These are phyloP conservation scores for Bretziella fagacearum DNA, from an alignment of 2,329 filamentous ascomycete genomes.

Conservation along the genomic window DNA sequence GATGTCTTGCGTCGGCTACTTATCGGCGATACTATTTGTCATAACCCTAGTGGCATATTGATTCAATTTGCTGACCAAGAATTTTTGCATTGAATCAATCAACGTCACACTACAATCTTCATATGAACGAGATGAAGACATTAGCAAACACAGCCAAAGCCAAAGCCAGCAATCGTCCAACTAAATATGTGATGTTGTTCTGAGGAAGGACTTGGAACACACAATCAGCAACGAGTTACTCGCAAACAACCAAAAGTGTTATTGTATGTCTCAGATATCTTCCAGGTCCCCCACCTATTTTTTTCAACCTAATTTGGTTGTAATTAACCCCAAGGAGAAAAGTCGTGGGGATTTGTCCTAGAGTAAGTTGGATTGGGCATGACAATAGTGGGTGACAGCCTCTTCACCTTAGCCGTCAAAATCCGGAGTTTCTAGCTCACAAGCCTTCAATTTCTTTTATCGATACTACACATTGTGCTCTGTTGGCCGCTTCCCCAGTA, in stretches of 20 bases:
- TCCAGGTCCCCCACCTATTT: no score
- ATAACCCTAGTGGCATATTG: neutral
- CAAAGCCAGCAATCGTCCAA: no score
- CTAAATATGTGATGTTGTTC: no score
- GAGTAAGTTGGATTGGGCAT: neutral
- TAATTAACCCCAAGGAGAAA: conserved; percentile 12
- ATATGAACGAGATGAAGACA: neutral
- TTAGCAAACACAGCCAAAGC: no score
- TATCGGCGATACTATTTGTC: neutral
- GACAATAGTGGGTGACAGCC: conserved; percentile 6
- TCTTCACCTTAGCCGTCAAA: conserved; percentile 4
- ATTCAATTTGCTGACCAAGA: neutral
- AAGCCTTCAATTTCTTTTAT: neutral
- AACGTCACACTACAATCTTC: neutral
- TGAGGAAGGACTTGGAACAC: no score
- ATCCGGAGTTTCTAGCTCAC: neutral
- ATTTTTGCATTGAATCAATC: neutral
- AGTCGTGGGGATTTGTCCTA: neutral
- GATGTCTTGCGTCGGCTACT: conserved; percentile 2
- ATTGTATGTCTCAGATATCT: no score
- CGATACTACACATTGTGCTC: no score
- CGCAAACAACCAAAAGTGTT: neutral
- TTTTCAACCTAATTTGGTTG: neutral
- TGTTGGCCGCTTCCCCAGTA: no score
- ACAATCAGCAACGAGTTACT: no score